Conservation (phyloP, 2,329 filamentous ascomycete genomes). For the Verticillium alfalfae region DNA sequence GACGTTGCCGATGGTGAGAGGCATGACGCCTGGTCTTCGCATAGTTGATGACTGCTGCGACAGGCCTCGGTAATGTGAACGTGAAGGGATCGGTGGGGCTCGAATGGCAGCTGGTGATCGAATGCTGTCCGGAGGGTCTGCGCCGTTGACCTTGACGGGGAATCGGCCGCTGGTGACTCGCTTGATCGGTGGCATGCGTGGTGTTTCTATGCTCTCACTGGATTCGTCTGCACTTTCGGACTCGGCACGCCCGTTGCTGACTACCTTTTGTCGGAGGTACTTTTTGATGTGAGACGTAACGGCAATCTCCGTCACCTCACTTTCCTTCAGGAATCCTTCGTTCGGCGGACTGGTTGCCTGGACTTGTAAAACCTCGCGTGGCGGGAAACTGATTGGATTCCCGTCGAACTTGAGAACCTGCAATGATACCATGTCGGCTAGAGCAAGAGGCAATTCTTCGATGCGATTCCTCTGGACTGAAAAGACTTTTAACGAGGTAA, state of each 20-base stretch:
- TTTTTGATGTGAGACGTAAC: slow-evolving; percentile 58
- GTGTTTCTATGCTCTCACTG: slow-evolving; percentile 75
- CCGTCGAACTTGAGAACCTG: slow-evolving; percentile 87
- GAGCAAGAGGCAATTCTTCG: slow-evolving; percentile 72
- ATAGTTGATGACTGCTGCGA: slow-evolving; percentile 62
- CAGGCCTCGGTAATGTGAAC: slow-evolving; percentile 73
- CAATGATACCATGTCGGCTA: slow-evolving; percentile 85
- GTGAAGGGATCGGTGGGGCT: slow-evolving; percentile 71
- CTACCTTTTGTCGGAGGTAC: slow-evolving; percentile 48
- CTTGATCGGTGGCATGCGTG: slow-evolving; percentile 58
- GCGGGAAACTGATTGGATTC: slow-evolving; percentile 73
- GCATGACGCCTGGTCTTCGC: slow-evolving; percentile 69
- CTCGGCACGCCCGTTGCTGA: slow-evolving; percentile 43
- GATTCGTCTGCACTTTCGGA: slow-evolving; percentile 54
- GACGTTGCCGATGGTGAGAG: slow-evolving; percentile 60
- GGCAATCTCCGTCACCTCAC: slow-evolving; percentile 56
- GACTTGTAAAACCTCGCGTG: slow-evolving; percentile 60
- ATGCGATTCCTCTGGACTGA: slow-evolving; percentile 85
- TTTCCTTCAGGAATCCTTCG: slow-evolving; percentile 48
- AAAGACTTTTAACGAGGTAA: slow-evolving; percentile 83
- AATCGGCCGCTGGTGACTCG: slow-evolving; percentile 61
- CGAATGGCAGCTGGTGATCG: slow-evolving; percentile 63
- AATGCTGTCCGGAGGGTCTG: slow-evolving; percentile 56
- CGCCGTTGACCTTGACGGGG: slow-evolving; percentile 67
- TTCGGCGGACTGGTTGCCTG: slow-evolving; percentile 50